These are phyloP conservation scores for Datura wrightii DNA, from an alignment of 257 asterid genomes.

Conservation along the genomic window DNA sequence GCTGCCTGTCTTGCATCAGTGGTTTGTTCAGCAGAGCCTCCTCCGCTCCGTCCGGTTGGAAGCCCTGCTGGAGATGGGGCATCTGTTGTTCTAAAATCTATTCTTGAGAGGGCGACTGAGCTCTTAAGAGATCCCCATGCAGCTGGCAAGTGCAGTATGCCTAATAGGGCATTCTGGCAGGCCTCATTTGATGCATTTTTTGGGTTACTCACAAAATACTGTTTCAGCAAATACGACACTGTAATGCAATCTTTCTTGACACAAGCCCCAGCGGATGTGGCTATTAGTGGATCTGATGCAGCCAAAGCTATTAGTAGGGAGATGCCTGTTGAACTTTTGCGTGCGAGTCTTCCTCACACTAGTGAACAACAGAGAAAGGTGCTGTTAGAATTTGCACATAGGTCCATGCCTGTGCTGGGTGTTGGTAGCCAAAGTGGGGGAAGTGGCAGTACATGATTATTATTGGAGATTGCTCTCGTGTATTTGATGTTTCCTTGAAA, in stretches of 20 bases:
- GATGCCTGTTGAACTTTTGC: slow-evolving; percentile 77
- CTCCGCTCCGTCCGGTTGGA: slow-evolving; percentile 76
- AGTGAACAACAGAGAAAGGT: slow-evolving; percentile 68
- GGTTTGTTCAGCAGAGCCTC: slow-evolving; percentile 72
- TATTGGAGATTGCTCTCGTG: slow-evolving; percentile 6
- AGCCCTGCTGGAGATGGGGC: slow-evolving; percentile 79
- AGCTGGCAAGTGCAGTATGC: slow-evolving; percentile 53
- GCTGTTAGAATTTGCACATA: slow-evolving; percentile 63
- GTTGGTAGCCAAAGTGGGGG: slow-evolving; percentile 41
- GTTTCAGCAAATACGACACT: slow-evolving; percentile 70
- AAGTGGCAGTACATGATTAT: slow-evolving; percentile 47
- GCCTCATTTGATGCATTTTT: slow-evolving; percentile 83
- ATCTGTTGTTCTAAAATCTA: slow-evolving; percentile 63
- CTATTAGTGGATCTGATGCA: slow-evolving; percentile 53
- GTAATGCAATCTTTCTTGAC: slow-evolving; percentile 54
- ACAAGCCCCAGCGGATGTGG: slow-evolving; percentile 51
- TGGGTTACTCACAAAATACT: slow-evolving; percentile 63
- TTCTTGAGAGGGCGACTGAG: slow-evolving; percentile 77
- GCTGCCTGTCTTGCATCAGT: slow-evolving; percentile 87
- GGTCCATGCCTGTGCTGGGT: slow-evolving; percentile 62
- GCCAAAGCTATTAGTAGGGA: slow-evolving; percentile 65
- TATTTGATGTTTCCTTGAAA: background rate
- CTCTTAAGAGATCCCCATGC: slow-evolving; percentile 65
- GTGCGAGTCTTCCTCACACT: slow-evolving; percentile 80
- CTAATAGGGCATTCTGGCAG: slow-evolving; percentile 74